Conservation (phyloP, 179 eudicot species). For the Gypsophila paniculata region DNA sequence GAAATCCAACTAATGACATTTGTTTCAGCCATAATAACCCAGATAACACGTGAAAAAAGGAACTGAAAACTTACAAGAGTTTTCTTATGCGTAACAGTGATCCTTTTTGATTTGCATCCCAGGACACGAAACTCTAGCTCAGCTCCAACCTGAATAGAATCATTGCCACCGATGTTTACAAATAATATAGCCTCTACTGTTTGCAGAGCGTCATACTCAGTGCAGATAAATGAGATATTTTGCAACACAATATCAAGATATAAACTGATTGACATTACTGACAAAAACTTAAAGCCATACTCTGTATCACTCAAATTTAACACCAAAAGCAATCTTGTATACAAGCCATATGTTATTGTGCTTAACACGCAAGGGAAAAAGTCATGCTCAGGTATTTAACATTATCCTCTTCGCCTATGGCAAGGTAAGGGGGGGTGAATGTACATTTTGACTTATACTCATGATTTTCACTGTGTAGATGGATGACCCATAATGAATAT, state of each 20-base stretch:
- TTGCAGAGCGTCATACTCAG: neutral
- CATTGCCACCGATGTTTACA: conserved; percentile 1
- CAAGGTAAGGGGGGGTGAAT: no score
- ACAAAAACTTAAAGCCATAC: neutral
- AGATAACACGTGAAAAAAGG: neutral
- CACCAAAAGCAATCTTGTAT: neutral
- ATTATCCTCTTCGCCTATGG: neutral
- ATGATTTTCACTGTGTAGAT: neutral
- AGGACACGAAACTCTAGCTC: conserved; percentile 87
- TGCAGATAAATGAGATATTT: conserved; percentile 7
- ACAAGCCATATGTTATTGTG: neutral
- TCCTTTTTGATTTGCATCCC: conserved; percentile 96
- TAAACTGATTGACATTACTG: neutral
- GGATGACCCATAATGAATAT: neutral
- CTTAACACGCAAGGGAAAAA: neutral
- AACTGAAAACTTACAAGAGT: conserved; percentile 67
- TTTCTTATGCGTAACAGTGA: conserved; percentile 95
- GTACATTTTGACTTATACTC: no score
- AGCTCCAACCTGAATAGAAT: conserved; percentile 71
- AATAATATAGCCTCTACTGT: conserved; percentile 7
- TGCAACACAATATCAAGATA: neutral
- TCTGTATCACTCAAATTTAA: neutral
- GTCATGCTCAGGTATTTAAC: neutral
- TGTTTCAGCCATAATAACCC: neutral
- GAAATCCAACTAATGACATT: neutral